Base-by-base conservation (phyloP, 1,284 basidiomycete genomes). In the Apiotrichum montevideense region DNA sequence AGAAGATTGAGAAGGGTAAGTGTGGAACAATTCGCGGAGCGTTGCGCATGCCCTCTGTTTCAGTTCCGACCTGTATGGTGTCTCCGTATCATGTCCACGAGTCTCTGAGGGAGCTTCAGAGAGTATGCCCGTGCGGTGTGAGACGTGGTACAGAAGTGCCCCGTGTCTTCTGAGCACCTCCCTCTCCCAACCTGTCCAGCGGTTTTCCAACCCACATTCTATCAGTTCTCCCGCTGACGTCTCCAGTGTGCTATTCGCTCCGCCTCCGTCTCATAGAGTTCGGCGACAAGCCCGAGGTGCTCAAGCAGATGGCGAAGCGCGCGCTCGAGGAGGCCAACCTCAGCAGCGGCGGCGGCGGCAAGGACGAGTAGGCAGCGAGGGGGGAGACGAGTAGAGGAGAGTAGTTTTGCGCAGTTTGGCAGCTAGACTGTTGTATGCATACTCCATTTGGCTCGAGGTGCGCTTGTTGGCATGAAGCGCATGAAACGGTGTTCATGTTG, bases 1-100 rank as follows among this genome's bases (percentile, higher is more conserved):
- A 87, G 67, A 98, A 98, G 78, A 95, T 98, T 56, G 95, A 98
- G 81, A 85, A 88, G 67, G 90, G 94, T 94, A 63, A 63, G 82
- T 67, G 29, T 1, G 21, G 13, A 39, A 39, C 10, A 39, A 9
- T 10, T 14, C 37, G 8, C 37, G 3, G 8, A 14, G 14, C 14
- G 37, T 39, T 39, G 37, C 37, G 8, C 37, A 10, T 14, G 10
- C 37, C 8, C 37, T 39, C 37, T 14, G 37, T 39, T 9, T 39
- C 10, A 29, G 29, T 3, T 39, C 3, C 10, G 10, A 4, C 14
- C 2, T 9, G 37, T 39, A 39, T 9, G 3, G 37, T 39, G 14
- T 9, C 37, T 14, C 37, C 10, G 10, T 39, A 14, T 9, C 14
- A 14, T 39, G 10, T 39, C 10, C 37, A 3, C 37, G 8, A 10